Evolutionary conservation across 495 filamentous ascomycete genomes (phyloP).

Genomic region (Tuber melanosporum): DNA sequence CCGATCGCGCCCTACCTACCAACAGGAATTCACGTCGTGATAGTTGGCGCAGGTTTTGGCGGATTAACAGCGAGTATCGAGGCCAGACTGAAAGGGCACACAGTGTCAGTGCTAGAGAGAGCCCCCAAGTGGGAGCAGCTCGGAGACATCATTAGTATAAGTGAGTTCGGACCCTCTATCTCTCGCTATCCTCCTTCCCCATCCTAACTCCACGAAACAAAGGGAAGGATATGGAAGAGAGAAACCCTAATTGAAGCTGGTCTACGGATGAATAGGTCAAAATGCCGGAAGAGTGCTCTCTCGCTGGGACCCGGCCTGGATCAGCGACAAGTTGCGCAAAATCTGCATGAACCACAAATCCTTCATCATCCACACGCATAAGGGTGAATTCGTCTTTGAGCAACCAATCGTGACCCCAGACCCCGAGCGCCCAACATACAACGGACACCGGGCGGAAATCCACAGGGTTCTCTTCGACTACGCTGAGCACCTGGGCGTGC

Average conservation of each 20-base stretch:
- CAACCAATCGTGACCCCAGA: slow-evolving; percentile 30
- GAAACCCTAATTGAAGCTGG: neutral
- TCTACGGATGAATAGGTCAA: slow-evolving; percentile 23
- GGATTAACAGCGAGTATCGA: slow-evolving; percentile 61
- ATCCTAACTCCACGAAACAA: slow-evolving; percentile 47
- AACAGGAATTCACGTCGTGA: slow-evolving; percentile 55
- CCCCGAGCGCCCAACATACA: slow-evolving; percentile 42
- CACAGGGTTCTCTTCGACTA: slow-evolving; percentile 57
- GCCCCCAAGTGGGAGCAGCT: slow-evolving; percentile 32
- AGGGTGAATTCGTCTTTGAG: slow-evolving; percentile 36
- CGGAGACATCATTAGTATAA: slow-evolving; percentile 40
- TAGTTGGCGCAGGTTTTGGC: slow-evolving; percentile 59
- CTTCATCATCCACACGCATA: slow-evolving; percentile 36
- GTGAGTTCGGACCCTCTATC: slow-evolving; percentile 47
- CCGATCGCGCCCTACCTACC: slow-evolving; percentile 40
- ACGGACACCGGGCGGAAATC: slow-evolving; percentile 60
- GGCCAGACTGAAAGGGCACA: slow-evolving; percentile 58
- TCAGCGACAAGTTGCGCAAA: slow-evolving; percentile 28
- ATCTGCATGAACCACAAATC: slow-evolving; percentile 39
- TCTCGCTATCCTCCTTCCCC: slow-evolving; percentile 48
- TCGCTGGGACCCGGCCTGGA: slow-evolving; percentile 32
- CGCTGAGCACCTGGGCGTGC: slow-evolving; percentile 52
- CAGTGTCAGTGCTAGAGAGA: slow-evolving; percentile 53
- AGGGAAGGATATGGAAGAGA: neutral
- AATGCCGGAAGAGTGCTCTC: slow-evolving; percentile 39